Percentiles rank a stretch among this genome's conserved stretches.
phyloP scores from a whole-genome alignment of 768 basidiomycete species.

The Glaciozyma antarctica region DNA sequence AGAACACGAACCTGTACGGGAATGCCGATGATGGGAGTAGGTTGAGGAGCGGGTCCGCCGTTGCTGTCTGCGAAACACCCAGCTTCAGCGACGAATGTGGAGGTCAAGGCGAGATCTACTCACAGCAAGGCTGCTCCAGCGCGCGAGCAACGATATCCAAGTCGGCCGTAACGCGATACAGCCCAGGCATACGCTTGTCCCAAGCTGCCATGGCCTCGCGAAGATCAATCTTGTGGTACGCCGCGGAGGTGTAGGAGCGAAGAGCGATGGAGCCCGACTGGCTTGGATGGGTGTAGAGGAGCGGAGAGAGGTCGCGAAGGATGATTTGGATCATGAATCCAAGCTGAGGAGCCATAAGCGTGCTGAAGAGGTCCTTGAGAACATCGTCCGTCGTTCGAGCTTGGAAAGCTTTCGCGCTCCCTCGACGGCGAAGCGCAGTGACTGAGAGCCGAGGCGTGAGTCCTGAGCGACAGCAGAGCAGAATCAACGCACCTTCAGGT shows the following conservation, averaged over 20 bases:
- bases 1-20: constrained; percentile 51
- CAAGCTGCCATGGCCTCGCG: constrained; percentile 62
- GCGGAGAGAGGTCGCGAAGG: constrained; percentile 70
- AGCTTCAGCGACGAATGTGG: background rate
- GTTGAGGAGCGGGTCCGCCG: background rate
- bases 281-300: constrained; percentile 59
- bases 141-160: constrained; percentile 50
- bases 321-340: constrained; percentile 74
- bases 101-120: background rate
- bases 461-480: accelerated
- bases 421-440: constrained; percentile 35
- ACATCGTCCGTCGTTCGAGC: constrained; percentile 40
- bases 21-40: constrained; percentile 48
- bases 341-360: constrained; percentile 55
- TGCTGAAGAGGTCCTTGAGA: constrained; percentile 53
- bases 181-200: constrained; percentile 54
- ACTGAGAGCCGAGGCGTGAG: background rate
- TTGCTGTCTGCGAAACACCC: background rate
- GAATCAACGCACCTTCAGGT: constrained; percentile 1
- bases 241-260: constrained; percentile 50
- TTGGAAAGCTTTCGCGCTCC: background rate
- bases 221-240: constrained; percentile 51
- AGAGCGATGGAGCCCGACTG: constrained; percentile 48
- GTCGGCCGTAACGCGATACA: constrained; percentile 51
- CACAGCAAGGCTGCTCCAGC: constrained; percentile 39